Evolutionary conservation across 352 stramenopile species (phyloP).

Genomic region (Globisporangium irregulare): DNA sequence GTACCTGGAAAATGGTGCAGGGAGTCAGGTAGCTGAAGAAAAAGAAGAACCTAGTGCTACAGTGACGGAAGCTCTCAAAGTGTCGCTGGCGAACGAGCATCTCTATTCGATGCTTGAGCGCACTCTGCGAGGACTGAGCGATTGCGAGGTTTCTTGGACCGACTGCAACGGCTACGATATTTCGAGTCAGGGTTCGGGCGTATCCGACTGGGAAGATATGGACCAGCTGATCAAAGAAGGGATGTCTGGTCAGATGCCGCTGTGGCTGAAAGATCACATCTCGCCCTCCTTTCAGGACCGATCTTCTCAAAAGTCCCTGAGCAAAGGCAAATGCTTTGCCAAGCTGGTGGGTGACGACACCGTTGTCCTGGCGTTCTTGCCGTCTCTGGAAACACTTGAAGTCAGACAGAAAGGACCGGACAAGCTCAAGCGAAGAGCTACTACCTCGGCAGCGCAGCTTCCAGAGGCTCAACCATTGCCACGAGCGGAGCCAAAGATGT

Average conservation of each 20-base stretch:
- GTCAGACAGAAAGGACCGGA: slow-evolving; percentile 29
- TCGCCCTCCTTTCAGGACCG: slow-evolving; percentile 41
- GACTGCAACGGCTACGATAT: slow-evolving; percentile 59
- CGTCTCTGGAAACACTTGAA: slow-evolving; percentile 57
- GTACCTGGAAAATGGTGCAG: slow-evolving; percentile 58
- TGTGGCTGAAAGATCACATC: slow-evolving; percentile 68
- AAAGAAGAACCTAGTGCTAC: not conserved
- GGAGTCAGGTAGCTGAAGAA: slow-evolving; percentile 6
- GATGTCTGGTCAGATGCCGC: slow-evolving; percentile 56
- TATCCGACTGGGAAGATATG: slow-evolving; percentile 25
- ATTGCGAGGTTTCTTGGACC: slow-evolving; percentile 86
- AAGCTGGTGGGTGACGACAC: slow-evolving; percentile 74
- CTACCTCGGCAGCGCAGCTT: slow-evolving; percentile 8
- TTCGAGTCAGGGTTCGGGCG: slow-evolving; percentile 8
- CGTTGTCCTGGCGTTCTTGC: slow-evolving; percentile 78
- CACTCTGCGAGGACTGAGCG: slow-evolving; percentile 68
- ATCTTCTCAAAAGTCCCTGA: slow-evolving; percentile 35
- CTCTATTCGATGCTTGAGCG: slow-evolving; percentile 87
- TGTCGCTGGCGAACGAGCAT: slow-evolving; percentile 74
- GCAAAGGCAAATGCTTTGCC: slow-evolving; percentile 81
- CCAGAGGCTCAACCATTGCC: slow-evolving; percentile 4
- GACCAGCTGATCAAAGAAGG: slow-evolving; percentile 39
- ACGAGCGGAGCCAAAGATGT: slow-evolving; percentile 1
- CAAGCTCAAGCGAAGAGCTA: slow-evolving; percentile 9
- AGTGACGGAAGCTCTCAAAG: slow-evolving; percentile 1